Percentiles rank a stretch among this genome's conserved stretches.
phyloP scores from a whole-genome alignment of 805 yeast species.

The Komagataella mondaviorum region DNA sequence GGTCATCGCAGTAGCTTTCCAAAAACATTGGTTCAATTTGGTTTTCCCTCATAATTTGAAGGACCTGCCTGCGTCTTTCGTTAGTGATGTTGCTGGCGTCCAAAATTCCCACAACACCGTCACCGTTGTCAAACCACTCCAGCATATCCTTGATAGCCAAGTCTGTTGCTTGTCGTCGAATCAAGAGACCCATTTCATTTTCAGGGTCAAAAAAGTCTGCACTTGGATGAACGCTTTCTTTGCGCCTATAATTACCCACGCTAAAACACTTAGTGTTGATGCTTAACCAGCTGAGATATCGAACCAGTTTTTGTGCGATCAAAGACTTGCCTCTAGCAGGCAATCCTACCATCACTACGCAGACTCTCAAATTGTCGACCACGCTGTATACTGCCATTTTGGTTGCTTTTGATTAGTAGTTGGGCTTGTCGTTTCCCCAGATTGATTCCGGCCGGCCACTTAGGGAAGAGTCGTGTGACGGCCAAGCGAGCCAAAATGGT shows the following conservation, averaged over 20 bases:
- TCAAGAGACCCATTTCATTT: conserved; percentile 49
- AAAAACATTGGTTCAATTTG: conserved; percentile 81
- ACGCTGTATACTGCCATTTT: conserved; percentile 44
- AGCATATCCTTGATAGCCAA: conserved; percentile 70
- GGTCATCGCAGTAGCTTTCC: conserved; percentile 84
- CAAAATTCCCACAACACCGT: conserved; percentile 82
- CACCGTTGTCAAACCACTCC: conserved; percentile 69
- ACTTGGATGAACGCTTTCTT: conserved; percentile 39
- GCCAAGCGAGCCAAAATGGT: not conserved
- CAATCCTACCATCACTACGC: conserved; percentile 81
- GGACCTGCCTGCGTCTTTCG: conserved; percentile 52
- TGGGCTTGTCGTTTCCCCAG: not conserved
- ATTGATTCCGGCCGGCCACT: not conserved
- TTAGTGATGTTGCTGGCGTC: conserved; percentile 89
- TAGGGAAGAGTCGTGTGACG: not conserved
- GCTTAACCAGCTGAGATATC: conserved; percentile 87
- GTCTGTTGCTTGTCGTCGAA: conserved; percentile 57
- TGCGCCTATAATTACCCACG: conserved; percentile 76
- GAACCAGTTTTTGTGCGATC: conserved; percentile 84
- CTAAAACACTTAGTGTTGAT: conserved; percentile 79
- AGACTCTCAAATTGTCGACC: conserved; percentile 61
- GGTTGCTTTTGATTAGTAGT: not conserved
- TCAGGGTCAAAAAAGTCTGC: conserved; percentile 67
- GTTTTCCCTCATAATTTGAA: conserved; percentile 40
- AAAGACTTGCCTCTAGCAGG: conserved; percentile 92